Evolutionary conservation across 139 green algal genomes (phyloP), one percentile per base, ranked within the genome.

Genomic region (Zygnema circumcarinatum): DNA sequence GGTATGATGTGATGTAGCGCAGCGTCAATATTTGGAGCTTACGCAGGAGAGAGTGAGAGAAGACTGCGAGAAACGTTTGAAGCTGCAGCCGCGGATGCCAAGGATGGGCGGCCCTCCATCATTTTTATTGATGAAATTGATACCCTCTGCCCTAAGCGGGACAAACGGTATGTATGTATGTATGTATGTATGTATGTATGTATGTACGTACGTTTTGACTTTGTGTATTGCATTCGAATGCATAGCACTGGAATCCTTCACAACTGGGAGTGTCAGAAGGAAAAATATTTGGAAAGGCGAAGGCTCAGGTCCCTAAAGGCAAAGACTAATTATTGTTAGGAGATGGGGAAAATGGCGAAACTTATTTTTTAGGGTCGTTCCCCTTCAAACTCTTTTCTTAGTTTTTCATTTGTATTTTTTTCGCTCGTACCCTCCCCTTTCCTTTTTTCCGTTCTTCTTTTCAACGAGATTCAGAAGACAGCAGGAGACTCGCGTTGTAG

Each of bases 41-140:
- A 74, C 74, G 85, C 88, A 68, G 96, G 96, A 0, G 95, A 99
- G 88, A 96, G 92, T 20, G 96, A 99, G 93, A 87, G 92, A 29
- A 93, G 92, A 38, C 92, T 99, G 78, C 79, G 96, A 0, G 93
- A 96, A 2, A 85, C 75, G 0, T 99, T 99, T 90, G 92, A 92
- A 0, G 83, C 76, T 25, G 96, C 96, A 0, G 36, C 22, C 2
- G 54, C 85, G 35, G 52, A 68, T 20, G 89, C 93, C 1, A 94
- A 93, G 16, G 72, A 38, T 3, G 94, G 94, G 0, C 68, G 81
- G 3, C 78, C 91, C 0, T 92, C 92, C 16, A 80, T 99, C 11
- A 73, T 99, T 1, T 95, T 99, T 56, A 91, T 99, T 33, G 96
- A 99, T 47, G 96, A 92, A 67, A 84, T 97, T 0, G 96, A 99